Percentiles rank a stretch among this genome's conserved stretches.
These are phyloP conservation scores for Wallacemonas sp. DNA, from an alignment of 208 protist genomes.

Conservation along the genomic window DNA sequence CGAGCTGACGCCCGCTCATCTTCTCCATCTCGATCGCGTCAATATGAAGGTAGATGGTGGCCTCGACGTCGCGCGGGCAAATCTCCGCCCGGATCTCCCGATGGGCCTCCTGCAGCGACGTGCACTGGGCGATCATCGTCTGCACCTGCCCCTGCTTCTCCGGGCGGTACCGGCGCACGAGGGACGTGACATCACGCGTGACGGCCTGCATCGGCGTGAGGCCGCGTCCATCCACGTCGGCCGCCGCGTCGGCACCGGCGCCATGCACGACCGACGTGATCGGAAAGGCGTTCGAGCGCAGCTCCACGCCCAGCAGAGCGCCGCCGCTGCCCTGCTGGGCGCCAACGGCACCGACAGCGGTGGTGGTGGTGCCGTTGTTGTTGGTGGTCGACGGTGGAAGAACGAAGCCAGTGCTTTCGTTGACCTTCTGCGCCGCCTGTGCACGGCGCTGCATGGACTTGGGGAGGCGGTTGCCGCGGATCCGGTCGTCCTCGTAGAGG, in stretches of 20 bases:
- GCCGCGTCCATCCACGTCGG: neutral
- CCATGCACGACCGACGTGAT: conserved; percentile 28
- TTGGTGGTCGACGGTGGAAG: neutral
- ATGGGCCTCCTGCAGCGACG: conserved; percentile 65
- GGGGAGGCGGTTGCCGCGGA: conserved; percentile 33
- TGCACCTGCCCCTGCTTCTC: conserved; percentile 62
- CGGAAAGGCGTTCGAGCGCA: conserved; percentile 79
- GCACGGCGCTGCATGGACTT: neutral
- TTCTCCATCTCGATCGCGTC: conserved; percentile 51
- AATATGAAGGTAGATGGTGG: conserved; percentile 80
- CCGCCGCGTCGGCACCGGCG: neutral
- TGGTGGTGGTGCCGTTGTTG: neutral
- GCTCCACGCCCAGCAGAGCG: conserved; percentile 60
- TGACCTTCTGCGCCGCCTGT: conserved; percentile 3
- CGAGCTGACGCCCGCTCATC: conserved; percentile 32
- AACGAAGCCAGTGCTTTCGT: conserved; percentile 9
- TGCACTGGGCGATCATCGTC: conserved; percentile 61
- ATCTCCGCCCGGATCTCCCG: conserved; percentile 62
- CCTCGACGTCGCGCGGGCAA: conserved; percentile 31
- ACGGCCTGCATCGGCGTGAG: conserved; percentile 34
- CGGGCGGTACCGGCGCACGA: conserved; percentile 69
- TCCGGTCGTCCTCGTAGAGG: conserved; percentile 19
- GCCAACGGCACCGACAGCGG: conserved; percentile 13
- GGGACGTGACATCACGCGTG: conserved; percentile 67
- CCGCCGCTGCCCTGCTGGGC: no score